Evolutionary conservation across 176 grass and related monocot genomes (phyloP).

Genomic region (Carex parvula): DNA sequence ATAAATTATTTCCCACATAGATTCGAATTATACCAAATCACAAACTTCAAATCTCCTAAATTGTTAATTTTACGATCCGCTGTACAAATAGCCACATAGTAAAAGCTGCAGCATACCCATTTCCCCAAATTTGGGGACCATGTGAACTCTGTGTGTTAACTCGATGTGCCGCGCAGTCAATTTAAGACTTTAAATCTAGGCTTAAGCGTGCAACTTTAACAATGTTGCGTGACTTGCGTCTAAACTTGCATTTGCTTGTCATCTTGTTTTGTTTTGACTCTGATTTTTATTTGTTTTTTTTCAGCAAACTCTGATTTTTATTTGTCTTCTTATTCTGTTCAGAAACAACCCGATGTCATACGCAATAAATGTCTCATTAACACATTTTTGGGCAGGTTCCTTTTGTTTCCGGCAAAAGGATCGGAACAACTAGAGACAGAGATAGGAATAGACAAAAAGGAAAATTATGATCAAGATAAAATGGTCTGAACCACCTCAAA

Average conservation of each 20-base stretch:
- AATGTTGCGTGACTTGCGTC: neutral
- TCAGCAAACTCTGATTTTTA: neutral
- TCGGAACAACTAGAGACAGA: no score
- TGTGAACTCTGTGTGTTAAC: neutral
- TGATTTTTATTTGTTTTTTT: neutral
- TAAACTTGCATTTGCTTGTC: neutral
- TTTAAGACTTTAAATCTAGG: neutral
- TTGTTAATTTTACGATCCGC: no score
- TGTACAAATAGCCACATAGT: no score
- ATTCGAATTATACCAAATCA: no score
- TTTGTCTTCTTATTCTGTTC: neutral
- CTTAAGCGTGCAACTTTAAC: slow-evolving; percentile 3
- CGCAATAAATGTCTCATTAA: neutral
- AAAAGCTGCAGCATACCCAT: neutral
- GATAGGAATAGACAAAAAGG: no score
- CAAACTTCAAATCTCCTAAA: no score
- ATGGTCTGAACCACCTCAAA: no score
- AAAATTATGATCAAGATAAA: no score
- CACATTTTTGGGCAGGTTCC: no score
- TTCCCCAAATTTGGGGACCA: neutral
- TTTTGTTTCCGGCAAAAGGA: no score
- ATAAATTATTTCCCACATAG: no score
- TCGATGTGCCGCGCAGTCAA: neutral
- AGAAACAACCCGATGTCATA: neutral
- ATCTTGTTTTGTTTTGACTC: neutral